Base-by-base conservation (phyloP, 768 basidiomycete genomes). In the Rhodotorula babjevae region DNA sequence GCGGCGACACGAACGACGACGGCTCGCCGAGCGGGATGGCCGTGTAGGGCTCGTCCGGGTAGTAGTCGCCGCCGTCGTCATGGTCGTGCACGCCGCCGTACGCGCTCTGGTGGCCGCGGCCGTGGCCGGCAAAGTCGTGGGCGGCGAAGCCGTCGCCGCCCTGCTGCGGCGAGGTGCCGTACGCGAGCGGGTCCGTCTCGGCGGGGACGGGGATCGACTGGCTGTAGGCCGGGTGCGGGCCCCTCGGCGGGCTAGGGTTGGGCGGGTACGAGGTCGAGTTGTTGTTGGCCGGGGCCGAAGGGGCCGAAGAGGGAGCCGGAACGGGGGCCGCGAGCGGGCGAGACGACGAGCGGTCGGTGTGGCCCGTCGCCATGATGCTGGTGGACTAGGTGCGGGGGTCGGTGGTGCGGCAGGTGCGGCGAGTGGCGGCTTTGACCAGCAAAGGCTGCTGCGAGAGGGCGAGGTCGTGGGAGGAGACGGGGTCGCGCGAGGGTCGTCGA, bases 161-260 rank as follows among this genome's bases (percentile, higher is more conserved):
- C 36, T 66, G 50, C 50, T 61, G 55, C 9, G 74, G 70, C 42
- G 70, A 72, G 36, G 64, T 66, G 64, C 66, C 64, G 50, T 36
- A 25, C 3, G 70, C 57, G 67, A 71, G 67, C 16, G 74, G 70
- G 50, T 68, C 70, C 7, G 47, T 40, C 61, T 75, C 70, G 18
- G 66, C 44, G 18, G 53, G n/a, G 25, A 52, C 50, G 10, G 50
- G 50, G 8, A 25, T 52, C n/a, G 3, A 29, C 12, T 27, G 27
- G 53, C 6, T 18, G 53, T 55, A 55, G 14, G 53, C n/a, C n/a
- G 53, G 53, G n/a, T 55, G n/a, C 10, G 27, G 3, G 50, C 2
- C 27, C 25, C 50, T 25, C 27, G 50, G 59, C 33, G 47, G 49
- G 25, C 61, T 42, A 36, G 50, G 11, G 7, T 33, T 25, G 15